Conservation (phyloP, 2,329 filamentous ascomycete genomes). For the Colletotrichum horii region DNA sequence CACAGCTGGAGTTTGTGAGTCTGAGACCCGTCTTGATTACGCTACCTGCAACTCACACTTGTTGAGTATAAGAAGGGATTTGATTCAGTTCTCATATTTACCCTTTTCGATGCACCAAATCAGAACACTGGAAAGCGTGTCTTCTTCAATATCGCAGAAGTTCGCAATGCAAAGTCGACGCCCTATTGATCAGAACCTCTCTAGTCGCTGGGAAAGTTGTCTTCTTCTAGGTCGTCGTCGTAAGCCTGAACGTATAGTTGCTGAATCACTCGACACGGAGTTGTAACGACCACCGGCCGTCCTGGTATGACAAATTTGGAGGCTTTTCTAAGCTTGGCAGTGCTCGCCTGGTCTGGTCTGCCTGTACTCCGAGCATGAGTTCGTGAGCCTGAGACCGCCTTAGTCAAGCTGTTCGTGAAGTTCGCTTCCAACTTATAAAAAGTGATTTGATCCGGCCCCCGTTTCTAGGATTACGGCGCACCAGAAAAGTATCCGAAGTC, state of each 20-base stretch:
- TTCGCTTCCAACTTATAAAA: neutral
- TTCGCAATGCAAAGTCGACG: accelerated
- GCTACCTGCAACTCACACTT: neutral
- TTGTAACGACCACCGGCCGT: neutral
- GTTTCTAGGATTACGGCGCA: neutral
- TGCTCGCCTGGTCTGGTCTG: neutral
- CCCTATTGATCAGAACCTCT: neutral
- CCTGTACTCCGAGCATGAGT: neutral
- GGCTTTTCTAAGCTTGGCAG: neutral
- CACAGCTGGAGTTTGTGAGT: no score
- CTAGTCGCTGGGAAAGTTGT: neutral
- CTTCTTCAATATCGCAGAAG: neutral
- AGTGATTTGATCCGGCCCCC: neutral
- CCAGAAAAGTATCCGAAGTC: neutral
- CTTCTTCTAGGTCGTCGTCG: neutral
- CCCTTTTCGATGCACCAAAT: neutral
- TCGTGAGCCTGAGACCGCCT: neutral
- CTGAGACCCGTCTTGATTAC: neutral
- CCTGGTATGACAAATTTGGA: neutral
- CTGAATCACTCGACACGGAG: accelerated
- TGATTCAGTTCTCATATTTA: neutral
- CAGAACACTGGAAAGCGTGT: no score
- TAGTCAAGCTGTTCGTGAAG: neutral
- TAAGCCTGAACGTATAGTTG: neutral
- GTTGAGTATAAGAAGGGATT: neutral